Evolutionary conservation across 2,329 filamentous ascomycete species (phyloP).

Genomic region (Claviceps sp.): DNA sequence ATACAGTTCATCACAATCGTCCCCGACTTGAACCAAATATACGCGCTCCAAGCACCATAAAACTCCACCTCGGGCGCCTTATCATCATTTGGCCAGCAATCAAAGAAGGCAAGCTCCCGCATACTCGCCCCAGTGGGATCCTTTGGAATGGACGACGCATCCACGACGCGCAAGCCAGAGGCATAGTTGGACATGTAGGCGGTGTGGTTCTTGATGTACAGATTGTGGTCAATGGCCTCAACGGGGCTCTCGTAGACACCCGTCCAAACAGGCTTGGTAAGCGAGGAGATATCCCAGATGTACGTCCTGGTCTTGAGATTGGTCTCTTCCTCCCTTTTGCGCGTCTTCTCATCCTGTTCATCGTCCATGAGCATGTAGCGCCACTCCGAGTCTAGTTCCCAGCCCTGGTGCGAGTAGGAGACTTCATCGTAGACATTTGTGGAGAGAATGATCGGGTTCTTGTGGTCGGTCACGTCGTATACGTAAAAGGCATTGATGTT

Average conservation of each 20-base stretch:
- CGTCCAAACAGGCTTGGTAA: conserved; percentile 24
- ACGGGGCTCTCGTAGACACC: conserved; percentile 26
- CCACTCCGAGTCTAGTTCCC: conserved; percentile 30
- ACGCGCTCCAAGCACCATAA: conserved; percentile 29
- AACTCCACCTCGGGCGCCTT: conserved; percentile 17
- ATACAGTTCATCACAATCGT: conserved; percentile 33
- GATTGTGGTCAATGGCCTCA: conserved; percentile 31
- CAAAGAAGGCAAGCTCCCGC: conserved; percentile 31
- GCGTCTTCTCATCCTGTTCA: conserved; percentile 36
- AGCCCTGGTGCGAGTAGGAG: conserved; percentile 43
- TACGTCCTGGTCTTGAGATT: conserved; percentile 29
- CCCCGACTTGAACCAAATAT: conserved; percentile 30
- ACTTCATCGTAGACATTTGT: conserved; percentile 34
- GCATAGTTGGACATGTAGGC: conserved; percentile 34
- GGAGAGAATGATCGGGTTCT: conserved; percentile 30
- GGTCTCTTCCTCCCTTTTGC: conserved; percentile 17
- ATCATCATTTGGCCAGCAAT: conserved; percentile 34
- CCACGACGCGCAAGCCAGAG: conserved; percentile 27
- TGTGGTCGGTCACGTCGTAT: conserved; percentile 31
- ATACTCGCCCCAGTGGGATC: conserved; percentile 27
- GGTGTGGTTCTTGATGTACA: conserved; percentile 27
- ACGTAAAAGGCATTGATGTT: conserved; percentile 36
- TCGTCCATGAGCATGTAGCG: conserved; percentile 36
- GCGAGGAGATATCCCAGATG: conserved; percentile 31
- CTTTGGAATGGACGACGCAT: conserved; percentile 16